Evolutionary conservation across 805 yeast genomes (phyloP), one percentile per base, ranked within the genome.

Genomic region (Cyberlindnera euphorbiae): DNA sequence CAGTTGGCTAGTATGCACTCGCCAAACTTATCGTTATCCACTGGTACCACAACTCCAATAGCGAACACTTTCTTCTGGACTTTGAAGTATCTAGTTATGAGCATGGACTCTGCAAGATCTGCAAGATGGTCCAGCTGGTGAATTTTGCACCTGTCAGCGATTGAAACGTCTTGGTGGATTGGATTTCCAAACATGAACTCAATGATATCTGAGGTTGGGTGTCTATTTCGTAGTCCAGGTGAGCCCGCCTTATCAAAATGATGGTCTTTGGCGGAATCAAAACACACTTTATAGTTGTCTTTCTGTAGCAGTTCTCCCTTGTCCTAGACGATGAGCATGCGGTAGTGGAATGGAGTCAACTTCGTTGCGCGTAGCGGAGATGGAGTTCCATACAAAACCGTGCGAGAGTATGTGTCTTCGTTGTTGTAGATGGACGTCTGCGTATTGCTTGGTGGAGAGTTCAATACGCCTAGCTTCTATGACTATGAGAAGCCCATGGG

Each of bases 121-220:
- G 18, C 59, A 50, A 35, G 52, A 44, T 19, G 45, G 32, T 43
- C 58, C 44, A 42, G 53, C 4, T 46, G 38, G 52, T 65, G 53
- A 32, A 63, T 18, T 47, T 52, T 38, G 42, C 49, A 33, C 13
- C 43, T 22, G 16, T 46, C 46, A 17, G 35, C 28, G 45, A 56
- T 31, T 40, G 57, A 38, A 46, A 54, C 42, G 59, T 54, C 41
- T 29, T 53, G 55, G 27, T 48, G 47, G 12, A 66, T 49, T 4
- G 63, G 60, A 12, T 67, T 64, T 2, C 71, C 69, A 46, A 66
- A 65, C 39, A 62, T 60, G 34, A 61, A 57, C 18, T 64, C 67
- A 35, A 58, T 53, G 30, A 66, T 42, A 30, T 62, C 46, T 3
- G 27, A 26, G 1, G 41, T 12, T 1, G 36, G 13, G 35, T 50